These are phyloP conservation scores for Nitzschia putrida DNA, from an alignment of 108 stramenopile genomes.

Conservation along the genomic window DNA sequence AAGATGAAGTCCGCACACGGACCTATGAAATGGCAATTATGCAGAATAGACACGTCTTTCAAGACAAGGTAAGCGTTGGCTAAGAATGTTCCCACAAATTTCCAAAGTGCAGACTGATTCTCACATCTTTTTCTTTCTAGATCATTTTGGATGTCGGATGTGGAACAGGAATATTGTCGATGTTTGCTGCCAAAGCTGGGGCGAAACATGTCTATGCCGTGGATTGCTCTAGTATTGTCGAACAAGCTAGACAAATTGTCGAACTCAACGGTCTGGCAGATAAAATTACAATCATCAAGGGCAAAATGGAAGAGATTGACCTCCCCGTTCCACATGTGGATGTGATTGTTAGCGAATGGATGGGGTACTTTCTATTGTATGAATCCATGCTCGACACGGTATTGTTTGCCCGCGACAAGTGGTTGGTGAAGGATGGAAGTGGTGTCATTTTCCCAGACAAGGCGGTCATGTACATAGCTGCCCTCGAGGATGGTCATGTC, in stretches of 20 bases:
- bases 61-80: slow-evolving; percentile 59
- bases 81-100: not conserved
- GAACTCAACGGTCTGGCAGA: slow-evolving; percentile 80
- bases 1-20: slow-evolving; percentile 89
- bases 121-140: slow-evolving; percentile 7
- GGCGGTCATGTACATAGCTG: slow-evolving; percentile 87
- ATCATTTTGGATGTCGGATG: slow-evolving; percentile 95
- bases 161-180: slow-evolving; percentile 91
- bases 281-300: slow-evolving; percentile 80
- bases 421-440: slow-evolving; percentile 64
- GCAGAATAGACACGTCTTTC: slow-evolving; percentile 77
- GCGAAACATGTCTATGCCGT: slow-evolving; percentile 92
- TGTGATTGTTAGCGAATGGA: slow-evolving; percentile 98
- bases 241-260: slow-evolving; percentile 83
- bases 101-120: not conserved
- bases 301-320: slow-evolving; percentile 92
- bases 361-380: slow-evolving; percentile 98
- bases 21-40: slow-evolving; percentile 88
- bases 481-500: slow-evolving; percentile 84
- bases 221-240: slow-evolving; percentile 88
- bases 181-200: slow-evolving; percentile 92
- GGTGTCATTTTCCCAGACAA: slow-evolving; percentile 94
- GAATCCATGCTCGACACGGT: slow-evolving; percentile 98
- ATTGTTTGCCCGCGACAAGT: slow-evolving; percentile 88
- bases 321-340: slow-evolving; percentile 87